These are phyloP conservation scores for Adansonia digitata DNA, from an alignment of 345 rosid species.

Conservation along the genomic window DNA sequence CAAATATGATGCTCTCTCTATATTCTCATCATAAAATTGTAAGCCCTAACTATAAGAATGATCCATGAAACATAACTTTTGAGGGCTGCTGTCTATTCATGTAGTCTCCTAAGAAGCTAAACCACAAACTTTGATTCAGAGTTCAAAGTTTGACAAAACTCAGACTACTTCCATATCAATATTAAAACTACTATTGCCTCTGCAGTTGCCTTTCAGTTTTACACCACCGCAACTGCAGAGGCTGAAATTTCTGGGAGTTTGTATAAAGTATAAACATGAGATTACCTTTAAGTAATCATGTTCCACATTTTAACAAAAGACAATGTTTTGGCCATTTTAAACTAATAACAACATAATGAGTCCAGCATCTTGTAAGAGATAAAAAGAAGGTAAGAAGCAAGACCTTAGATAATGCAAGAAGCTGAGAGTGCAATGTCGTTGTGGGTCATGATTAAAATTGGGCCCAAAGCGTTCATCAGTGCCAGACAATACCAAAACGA, in stretches of 20 bases:
- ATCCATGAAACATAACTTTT: background rate
- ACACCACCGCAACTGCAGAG: background rate
- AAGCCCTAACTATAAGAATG: background rate
- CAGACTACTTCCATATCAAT: background rate
- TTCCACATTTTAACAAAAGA: background rate
- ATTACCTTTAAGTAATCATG: background rate
- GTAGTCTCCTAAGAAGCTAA: no score
- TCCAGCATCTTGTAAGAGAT: background rate
- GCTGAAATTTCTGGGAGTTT: background rate
- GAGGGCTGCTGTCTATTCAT: background rate
- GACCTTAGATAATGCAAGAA: constrained; percentile 94
- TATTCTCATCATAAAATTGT: background rate
- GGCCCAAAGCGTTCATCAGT: constrained; percentile 93
- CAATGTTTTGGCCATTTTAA: background rate
- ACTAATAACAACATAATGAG: background rate
- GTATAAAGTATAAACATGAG: background rate
- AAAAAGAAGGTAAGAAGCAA: background rate
- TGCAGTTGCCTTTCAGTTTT: background rate
- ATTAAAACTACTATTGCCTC: no score
- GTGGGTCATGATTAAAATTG: constrained; percentile 94
- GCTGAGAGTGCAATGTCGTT: constrained; percentile 98
- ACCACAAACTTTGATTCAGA: background rate
- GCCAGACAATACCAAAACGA: constrained; percentile 98
- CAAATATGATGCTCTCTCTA: background rate
- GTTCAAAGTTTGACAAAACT: constrained; percentile 1